phyloP scores from a whole-genome alignment of 345 rosid genomes.

The Excoecaria cochinchinensis region DNA sequence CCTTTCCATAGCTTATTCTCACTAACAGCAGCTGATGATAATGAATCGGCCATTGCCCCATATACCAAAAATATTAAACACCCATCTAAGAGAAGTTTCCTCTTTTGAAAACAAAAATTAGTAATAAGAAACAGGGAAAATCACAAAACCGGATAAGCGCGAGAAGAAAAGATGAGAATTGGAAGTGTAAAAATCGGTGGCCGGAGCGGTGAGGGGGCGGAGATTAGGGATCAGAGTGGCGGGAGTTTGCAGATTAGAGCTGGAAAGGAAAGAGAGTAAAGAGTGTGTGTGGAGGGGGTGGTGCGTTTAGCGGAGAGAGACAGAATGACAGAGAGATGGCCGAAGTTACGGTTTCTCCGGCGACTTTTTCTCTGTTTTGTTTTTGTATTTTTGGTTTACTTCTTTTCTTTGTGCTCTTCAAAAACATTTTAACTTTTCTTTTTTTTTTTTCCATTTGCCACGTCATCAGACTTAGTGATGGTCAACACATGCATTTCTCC shows the following conservation, averaged over 20 bases:
- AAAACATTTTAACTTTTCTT: too few species aligned
- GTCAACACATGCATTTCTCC: background rate
- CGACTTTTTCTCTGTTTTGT: slow-evolving; percentile 14
- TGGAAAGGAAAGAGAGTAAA: background rate
- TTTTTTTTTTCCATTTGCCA: background rate
- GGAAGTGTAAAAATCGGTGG: background rate
- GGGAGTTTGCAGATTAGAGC: background rate
- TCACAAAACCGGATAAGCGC: background rate
- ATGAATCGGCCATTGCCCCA: slow-evolving; percentile 69
- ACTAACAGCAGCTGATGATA: slow-evolving; percentile 34
- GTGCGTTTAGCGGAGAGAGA: background rate
- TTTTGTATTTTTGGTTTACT: background rate
- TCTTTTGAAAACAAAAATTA: background rate
- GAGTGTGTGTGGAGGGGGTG: background rate
- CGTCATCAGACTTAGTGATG: slow-evolving; percentile 2
- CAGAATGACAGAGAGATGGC: slow-evolving; percentile 13
- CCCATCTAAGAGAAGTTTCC: background rate
- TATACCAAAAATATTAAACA: slow-evolving; percentile 28
- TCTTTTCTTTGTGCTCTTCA: background rate
- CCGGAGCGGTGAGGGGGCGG: background rate
- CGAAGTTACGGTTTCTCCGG: slow-evolving; percentile 30
- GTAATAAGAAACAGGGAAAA: background rate
- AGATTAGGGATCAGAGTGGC: slow-evolving; percentile 11
- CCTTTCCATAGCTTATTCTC: slow-evolving; percentile 71
- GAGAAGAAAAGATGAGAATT: background rate